Evolutionary conservation across 805 yeast genomes (phyloP).

Genomic region (Priceomyces medius): DNA sequence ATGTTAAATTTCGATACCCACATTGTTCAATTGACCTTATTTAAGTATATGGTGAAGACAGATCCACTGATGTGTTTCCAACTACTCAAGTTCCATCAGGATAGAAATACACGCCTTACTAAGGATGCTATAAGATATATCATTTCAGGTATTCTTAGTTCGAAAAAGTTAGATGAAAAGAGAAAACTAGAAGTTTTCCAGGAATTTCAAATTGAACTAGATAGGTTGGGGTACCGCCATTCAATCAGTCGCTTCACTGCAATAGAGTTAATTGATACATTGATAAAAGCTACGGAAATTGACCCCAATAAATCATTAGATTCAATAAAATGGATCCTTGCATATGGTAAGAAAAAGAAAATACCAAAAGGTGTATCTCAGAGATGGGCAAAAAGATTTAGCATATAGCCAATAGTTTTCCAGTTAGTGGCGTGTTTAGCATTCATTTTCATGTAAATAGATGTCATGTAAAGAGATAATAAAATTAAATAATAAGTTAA

Average conservation of each 20-base stretch:
- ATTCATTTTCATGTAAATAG: too few species aligned
- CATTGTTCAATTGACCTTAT: slow-evolving; percentile 15
- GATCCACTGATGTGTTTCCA: slow-evolving; percentile 26
- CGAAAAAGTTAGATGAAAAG: slow-evolving; percentile 13
- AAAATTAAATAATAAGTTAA: too few species aligned
- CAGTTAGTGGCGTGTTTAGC: too few species aligned
- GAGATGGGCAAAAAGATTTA: slow-evolving; percentile 9
- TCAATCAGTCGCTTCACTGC: slow-evolving; percentile 14
- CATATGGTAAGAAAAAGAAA: slow-evolving; percentile 9
- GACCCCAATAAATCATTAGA: slow-evolving; percentile 6
- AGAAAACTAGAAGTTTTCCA: slow-evolving; percentile 19
- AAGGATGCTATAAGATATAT: slow-evolving; percentile 19
- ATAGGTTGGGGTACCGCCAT: slow-evolving; percentile 14
- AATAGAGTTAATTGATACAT: slow-evolving; percentile 12
- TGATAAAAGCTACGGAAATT: slow-evolving; percentile 7
- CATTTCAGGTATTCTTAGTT: slow-evolving; percentile 28
- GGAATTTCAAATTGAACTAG: slow-evolving; percentile 16
- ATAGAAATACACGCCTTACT: slow-evolving; percentile 19
- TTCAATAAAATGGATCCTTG: slow-evolving; percentile 8
- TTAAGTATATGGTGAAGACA: slow-evolving; percentile 23
- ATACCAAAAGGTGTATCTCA: slow-evolving; percentile 6
- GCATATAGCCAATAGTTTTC: not conserved
- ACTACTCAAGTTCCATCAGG: slow-evolving; percentile 21
- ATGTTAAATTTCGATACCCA: slow-evolving; percentile 12
- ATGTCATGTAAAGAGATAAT: too few species aligned